These are phyloP conservation scores for Malassezia sympodialis DNA, from an alignment of 1,284 basidiomycete genomes.

Conservation along the genomic window DNA sequence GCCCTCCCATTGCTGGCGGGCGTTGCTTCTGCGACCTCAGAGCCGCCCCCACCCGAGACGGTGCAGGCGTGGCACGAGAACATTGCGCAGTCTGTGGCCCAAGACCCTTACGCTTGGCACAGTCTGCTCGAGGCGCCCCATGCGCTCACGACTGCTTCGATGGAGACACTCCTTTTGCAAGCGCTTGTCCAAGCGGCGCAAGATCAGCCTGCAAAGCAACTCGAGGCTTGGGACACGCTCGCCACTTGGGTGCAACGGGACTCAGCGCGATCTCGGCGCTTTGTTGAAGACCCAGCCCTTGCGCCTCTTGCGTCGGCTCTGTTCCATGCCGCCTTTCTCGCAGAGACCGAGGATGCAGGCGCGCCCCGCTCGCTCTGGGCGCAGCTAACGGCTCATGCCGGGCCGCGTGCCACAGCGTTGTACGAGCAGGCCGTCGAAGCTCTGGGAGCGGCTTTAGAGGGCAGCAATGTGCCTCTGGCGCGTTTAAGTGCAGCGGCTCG, in stretches of 20 bases:
- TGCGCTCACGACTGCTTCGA: neutral
- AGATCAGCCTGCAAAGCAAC: neutral
- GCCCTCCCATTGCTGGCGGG: constrained; percentile 2
- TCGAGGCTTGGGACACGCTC: neutral
- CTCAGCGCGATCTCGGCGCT: neutral
- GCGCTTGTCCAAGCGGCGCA: neutral
- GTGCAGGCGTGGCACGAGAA: neutral
- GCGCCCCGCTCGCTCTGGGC: constrained; percentile 1
- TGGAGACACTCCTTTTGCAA: neutral
- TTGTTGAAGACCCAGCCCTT: neutral
- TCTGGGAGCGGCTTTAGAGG: neutral
- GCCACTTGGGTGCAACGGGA: neutral
- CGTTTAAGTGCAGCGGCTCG: neutral
- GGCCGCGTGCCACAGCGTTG: neutral
- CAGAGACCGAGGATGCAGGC: neutral
- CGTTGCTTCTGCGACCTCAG: neutral
- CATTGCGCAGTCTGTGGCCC: neutral
- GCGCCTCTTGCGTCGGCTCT: neutral
- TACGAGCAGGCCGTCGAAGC: constrained; percentile 1
- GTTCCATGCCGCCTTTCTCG: neutral
- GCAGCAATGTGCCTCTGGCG: neutral
- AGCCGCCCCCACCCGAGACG: neutral
- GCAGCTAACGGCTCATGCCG: neutral
- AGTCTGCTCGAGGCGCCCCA: constrained; percentile 5
- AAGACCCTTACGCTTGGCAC: neutral